Evolutionary conservation across 306 rosid genomes (phyloP).

Genomic region (Acacia confusa): DNA sequence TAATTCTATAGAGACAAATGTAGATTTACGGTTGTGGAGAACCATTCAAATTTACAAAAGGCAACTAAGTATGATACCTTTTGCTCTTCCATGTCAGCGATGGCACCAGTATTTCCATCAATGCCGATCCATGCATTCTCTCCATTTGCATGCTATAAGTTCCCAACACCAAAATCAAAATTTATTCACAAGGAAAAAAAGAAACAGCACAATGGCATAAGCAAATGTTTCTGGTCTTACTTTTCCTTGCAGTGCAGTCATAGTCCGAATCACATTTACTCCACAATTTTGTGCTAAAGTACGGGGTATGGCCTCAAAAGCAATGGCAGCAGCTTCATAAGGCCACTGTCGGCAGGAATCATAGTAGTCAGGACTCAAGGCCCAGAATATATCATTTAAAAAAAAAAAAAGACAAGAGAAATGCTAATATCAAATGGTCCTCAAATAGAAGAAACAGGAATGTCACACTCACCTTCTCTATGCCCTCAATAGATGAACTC

Average conservation of each 20-base stretch:
- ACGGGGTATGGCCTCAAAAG: constrained; percentile 97
- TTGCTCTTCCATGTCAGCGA: constrained; percentile 76
- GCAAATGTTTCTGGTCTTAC: constrained; percentile 38
- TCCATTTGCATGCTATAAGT: constrained; percentile 81
- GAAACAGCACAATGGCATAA: not conserved
- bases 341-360: constrained; percentile 79
- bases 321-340: constrained; percentile 97
- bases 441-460: not conserved
- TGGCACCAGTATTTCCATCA: constrained; percentile 83
- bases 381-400: not conserved
- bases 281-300: constrained; percentile 99
- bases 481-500: constrained; percentile 94
- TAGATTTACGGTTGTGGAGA: not conserved
- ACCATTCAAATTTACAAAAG: constrained; percentile 5
- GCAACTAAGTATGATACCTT: constrained; percentile 51
- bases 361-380: constrained; percentile 18
- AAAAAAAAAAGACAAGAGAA: not conserved
- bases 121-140: constrained; percentile 97
- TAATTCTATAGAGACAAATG: not conserved
- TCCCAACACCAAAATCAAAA: constrained; percentile 13
- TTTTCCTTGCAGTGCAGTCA: constrained; percentile 97
- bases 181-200: not conserved
- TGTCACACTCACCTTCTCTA: constrained; percentile 70
- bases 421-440: not conserved
- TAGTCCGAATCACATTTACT: constrained; percentile 89